Percentiles rank a stretch among this genome's conserved stretches.
phyloP scores from a whole-genome alignment of 73 alveolate species.

The Loxodes magnus region DNA sequence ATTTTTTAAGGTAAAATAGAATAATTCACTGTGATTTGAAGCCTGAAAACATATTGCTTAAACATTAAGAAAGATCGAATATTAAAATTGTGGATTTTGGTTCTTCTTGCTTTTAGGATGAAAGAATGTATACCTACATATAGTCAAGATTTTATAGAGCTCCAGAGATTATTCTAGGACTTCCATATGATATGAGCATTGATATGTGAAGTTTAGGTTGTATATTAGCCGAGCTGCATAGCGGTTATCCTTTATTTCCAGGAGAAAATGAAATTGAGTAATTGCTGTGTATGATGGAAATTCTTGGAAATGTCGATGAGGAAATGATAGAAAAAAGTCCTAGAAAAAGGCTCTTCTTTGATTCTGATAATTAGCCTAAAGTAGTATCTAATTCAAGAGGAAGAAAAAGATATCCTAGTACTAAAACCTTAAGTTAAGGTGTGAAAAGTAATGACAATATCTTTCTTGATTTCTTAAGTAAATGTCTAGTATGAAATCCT shows the following conservation, averaged over 20 bases:
- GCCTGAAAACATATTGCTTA: constrained; percentile 18
- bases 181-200: constrained; percentile 73
- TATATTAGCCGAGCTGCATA: constrained; percentile 67
- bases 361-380: constrained; percentile 9
- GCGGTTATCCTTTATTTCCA: constrained; percentile 81
- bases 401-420: neutral
- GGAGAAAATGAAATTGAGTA: constrained; percentile 81
- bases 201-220: constrained; percentile 97
- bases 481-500: neutral
- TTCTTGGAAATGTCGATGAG: constrained; percentile 60
- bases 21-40: constrained; percentile 28
- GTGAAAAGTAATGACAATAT: neutral
- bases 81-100: constrained; percentile 77
- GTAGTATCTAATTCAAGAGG: constrained; percentile 1
- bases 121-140: constrained; percentile 63
- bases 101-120: constrained; percentile 53
- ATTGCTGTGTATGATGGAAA: constrained; percentile 60
- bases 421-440: neutral
- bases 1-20: constrained; percentile 28
- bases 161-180: constrained; percentile 92
- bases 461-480: neutral
- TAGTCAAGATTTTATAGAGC: constrained; percentile 89
- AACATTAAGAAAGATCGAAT: constrained; percentile 38
- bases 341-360: constrained; percentile 31
- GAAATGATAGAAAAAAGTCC: constrained; percentile 45